Base-by-base conservation (phyloP, 257 asterid species). In the Ilex aquifolium region DNA sequence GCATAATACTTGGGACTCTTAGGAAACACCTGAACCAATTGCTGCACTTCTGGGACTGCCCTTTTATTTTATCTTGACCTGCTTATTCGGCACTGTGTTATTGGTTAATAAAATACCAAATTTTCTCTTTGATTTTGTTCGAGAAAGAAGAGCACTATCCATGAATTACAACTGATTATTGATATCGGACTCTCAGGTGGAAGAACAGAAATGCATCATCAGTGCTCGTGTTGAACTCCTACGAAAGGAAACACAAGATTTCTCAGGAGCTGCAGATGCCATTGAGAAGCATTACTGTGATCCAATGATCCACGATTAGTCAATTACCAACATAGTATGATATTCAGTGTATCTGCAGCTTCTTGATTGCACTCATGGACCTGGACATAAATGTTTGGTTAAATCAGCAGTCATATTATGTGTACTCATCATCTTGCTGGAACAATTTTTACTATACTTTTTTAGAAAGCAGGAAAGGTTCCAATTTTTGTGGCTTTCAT, bases 141-240 rank as follows among this genome's bases (percentile, higher is more conserved):
- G 14, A 51, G 32, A 57, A 62, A 52, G 12, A 39, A 55, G 32
- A 36, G 42, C n/a, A 40, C 29, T n/a, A 13, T 10, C 16, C 11
- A 53, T 27, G 16, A 42, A 44, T 32, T 42, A 53, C 51, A 29
- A 61, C 48, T 50, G 55, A 59, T 44, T 64, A 31, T 5, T 57
- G 40, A 51, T 56, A 1, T 36, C 42, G 69, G 40, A 60, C 65
- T 74, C 31, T 64, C 58, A 88, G 96, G 87, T 87, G 5, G 90
- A 88, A 77, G 86, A 85, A 66, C 86, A 74, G 60, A 85, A 78
- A n/a, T 65, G 54, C 39, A 56, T 72, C 31, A 58, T 83, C 51
- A 64, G 60, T 76, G 80, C 79, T 57, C 91, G 76, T 44, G 72
- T 86, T 66, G 93, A 84, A 70, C 69, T 64, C 67, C 82, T 86